Conservation (phyloP, 352 stramenopile species). For the Pythium dissimile region DNA sequence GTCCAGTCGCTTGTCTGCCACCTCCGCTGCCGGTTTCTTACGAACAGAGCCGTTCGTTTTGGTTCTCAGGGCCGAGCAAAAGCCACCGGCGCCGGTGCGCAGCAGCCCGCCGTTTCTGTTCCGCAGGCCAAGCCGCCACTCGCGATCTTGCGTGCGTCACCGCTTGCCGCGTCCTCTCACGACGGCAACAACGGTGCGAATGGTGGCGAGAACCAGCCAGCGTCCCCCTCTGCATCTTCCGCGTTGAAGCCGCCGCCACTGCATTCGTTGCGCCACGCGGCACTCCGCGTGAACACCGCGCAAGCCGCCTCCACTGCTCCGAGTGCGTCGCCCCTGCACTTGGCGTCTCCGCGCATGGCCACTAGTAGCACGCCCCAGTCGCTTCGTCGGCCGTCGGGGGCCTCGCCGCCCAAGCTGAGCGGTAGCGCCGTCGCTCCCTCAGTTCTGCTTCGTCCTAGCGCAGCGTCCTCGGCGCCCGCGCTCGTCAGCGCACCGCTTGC, state of each 20-base stretch:
- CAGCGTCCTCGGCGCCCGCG: background rate
- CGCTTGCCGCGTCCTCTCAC: background rate
- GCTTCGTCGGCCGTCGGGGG: background rate
- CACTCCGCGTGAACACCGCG: constrained; percentile 18
- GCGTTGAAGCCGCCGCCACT: background rate
- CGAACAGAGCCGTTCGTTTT: background rate
- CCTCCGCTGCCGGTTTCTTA: background rate
- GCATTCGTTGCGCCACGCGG: constrained; percentile 10
- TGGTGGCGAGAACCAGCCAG: background rate
- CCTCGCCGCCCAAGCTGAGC: no score
- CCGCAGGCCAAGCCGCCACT: constrained; percentile 46
- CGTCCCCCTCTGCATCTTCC: constrained; percentile 5
- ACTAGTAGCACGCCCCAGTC: background rate
- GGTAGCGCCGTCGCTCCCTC: background rate
- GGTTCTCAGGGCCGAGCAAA: constrained; percentile 31
- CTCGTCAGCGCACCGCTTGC: constrained; percentile 20
- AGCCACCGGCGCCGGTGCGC: constrained; percentile 2
- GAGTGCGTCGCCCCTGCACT: background rate
- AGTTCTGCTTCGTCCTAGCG: background rate
- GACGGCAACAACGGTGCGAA: background rate
- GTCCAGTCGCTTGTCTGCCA: background rate
- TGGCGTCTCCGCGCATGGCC: background rate
- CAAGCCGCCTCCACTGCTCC: background rate
- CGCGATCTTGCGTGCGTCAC: constrained; percentile 26
- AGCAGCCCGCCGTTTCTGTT: constrained; percentile 5